Conservation (phyloP, 2,329 filamentous ascomycete genomes). For the Sarocladium strictum region DNA sequence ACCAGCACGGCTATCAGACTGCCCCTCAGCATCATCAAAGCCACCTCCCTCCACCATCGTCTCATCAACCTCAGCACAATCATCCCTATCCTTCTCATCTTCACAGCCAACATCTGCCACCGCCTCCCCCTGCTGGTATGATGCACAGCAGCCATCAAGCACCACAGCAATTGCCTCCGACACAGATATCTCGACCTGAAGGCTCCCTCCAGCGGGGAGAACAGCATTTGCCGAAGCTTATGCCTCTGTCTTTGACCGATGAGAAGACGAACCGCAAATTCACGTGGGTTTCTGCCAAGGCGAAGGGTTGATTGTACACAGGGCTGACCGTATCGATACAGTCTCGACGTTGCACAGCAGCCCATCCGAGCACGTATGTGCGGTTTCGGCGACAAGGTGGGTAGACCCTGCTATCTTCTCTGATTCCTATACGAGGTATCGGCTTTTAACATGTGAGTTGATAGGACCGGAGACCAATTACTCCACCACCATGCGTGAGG, state of each 20-base stretch:
- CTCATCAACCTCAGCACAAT: slow-evolving; percentile 8
- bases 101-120: slow-evolving; percentile 6
- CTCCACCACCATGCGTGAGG: slow-evolving; percentile 85
- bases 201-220: neutral
- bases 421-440: neutral
- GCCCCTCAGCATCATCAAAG: slow-evolving; percentile 2
- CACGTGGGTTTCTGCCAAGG: slow-evolving; percentile 2
- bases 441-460: slow-evolving; percentile 9
- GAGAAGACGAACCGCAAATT: neutral
- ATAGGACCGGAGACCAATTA: slow-evolving; percentile 90
- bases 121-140: neutral
- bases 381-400: slow-evolving; percentile 94
- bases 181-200: neutral
- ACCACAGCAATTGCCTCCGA: neutral
- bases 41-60: neutral
- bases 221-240: neutral
- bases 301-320: neutral
- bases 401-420: slow-evolving; percentile 14
- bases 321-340: slow-evolving; percentile 22
- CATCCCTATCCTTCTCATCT: neutral
- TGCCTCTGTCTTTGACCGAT: neutral
- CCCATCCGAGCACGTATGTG: slow-evolving; percentile 94
- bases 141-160: neutral
- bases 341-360: slow-evolving; percentile 80
- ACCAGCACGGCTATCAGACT: slow-evolving; percentile 5